Base-by-base conservation (phyloP, 805 yeast genomes). In the Torulaspora gathmanii region DNA sequence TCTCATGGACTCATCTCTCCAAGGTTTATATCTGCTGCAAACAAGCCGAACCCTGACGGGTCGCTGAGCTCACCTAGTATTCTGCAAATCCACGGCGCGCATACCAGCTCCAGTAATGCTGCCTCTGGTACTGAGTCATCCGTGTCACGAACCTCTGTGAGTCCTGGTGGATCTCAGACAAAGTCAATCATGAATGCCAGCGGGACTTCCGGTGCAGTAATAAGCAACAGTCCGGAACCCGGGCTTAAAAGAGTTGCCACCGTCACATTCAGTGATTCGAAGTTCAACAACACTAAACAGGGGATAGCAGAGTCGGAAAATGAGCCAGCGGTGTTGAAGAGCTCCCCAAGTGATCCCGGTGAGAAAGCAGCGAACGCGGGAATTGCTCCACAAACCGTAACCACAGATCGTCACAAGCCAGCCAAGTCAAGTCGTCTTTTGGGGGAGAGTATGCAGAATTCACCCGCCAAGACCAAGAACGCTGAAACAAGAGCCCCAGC, bases 131-230 rank as follows among this genome's bases (percentile, higher is more conserved):
- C 35, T 22, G 44, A 42, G 20, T 44, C 56, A 11, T 55, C 57
- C 3, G 49, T 48, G 27, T 38, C 33, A 22, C 51, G 55, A 35
- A 42, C 38, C 13, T 54, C 63, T 16, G 54, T 49, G 26, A 54
- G 63, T 40, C 63, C 63, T 17, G 52, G 54, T 20, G 46, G 53
- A 9, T 49, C 55, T n/a, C 53, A 53, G 13, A 57, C 64, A 3
- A 63, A 60, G 40, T 58, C 67, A 6, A 63, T 63, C 15, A 63
- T 63, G 67, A 63, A 63, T 41, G 59, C 46, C 1, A 59, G 62
- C 35, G 67, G 67, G 0, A 58, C 59, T 10, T 61, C 67, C 3
- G 68, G 67, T 7, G 67, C 67, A 6, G 65, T 63, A 12, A 61
- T 63, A 8, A 55, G 55, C 19, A 60, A 62, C 33, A 60, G 65